Conservation (phyloP, 805 yeast genomes). For the Cephaloascus fragrans region DNA sequence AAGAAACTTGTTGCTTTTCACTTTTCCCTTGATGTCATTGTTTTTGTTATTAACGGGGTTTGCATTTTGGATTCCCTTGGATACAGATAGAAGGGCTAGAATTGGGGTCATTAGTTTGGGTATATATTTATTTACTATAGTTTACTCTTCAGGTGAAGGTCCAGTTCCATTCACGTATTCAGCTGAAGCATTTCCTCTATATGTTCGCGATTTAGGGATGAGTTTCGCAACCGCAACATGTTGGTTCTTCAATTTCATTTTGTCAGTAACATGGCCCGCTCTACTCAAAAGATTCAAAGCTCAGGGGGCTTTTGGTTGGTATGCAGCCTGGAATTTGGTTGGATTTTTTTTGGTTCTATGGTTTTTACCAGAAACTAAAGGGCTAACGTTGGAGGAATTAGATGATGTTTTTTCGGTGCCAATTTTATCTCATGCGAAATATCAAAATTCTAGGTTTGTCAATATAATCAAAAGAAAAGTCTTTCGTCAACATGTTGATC, state of each 20-base stretch:
- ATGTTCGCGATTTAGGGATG: constrained; percentile 41
- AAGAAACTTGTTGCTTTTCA: constrained; percentile 40
- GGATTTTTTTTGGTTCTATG: constrained; percentile 37
- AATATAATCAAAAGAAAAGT: too few species aligned
- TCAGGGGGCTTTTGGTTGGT: constrained; percentile 41
- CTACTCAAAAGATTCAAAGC: constrained; percentile 32
- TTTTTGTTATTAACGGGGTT: constrained; percentile 43
- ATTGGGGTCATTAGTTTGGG: constrained; percentile 34
- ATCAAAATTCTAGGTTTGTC: too few species aligned
- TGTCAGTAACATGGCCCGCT: constrained; percentile 49
- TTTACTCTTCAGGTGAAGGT: constrained; percentile 43
- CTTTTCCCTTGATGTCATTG: constrained; percentile 51
- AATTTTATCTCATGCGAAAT: constrained; percentile 22
- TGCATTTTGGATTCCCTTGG: constrained; percentile 27
- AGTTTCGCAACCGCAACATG: constrained; percentile 41
- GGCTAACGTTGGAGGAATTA: constrained; percentile 2
- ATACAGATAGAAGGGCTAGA: constrained; percentile 17
- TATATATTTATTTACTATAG: constrained; percentile 33
- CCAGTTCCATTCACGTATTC: constrained; percentile 46
- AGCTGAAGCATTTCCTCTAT: constrained; percentile 43
- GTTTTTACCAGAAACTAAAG: constrained; percentile 9
- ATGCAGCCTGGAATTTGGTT: constrained; percentile 42
- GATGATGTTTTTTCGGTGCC: constrained; percentile 27
- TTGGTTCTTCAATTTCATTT: constrained; percentile 46
- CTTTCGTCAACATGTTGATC: too few species aligned